Evolutionary conservation across 441 rosid genomes (phyloP).

Genomic region (Syzygium syzygioides): DNA sequence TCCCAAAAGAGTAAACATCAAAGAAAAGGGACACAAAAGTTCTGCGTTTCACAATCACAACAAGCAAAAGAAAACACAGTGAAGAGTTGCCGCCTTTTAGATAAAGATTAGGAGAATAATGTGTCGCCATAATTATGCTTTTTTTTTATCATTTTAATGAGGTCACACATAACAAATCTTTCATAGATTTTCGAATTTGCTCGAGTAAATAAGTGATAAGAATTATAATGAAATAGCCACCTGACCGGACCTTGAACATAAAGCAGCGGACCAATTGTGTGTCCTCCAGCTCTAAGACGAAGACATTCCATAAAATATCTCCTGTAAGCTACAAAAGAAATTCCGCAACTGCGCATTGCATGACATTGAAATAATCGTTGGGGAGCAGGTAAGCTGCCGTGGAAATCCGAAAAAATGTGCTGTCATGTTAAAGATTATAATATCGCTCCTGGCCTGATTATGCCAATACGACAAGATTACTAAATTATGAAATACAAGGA

Average conservation of each 20-base stretch:
- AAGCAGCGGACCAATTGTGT: background rate
- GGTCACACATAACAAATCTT: background rate
- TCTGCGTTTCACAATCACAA: background rate
- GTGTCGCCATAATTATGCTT: background rate
- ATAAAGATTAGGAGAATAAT: background rate
- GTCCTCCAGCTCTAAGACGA: background rate
- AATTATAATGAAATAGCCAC: background rate
- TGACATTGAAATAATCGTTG: background rate
- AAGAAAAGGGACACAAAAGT: background rate
- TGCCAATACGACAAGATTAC: background rate
- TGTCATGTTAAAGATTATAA: background rate
- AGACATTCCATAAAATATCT: background rate
- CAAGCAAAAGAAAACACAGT: background rate
- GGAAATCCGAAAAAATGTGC: background rate
- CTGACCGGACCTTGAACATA: background rate
- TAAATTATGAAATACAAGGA: too few relatives aligned
- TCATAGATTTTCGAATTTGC: background rate
- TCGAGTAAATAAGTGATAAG: background rate
- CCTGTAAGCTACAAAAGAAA: background rate
- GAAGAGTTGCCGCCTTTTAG: background rate
- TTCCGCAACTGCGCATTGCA: too few relatives aligned
- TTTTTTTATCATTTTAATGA: background rate
- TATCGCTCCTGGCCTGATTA: background rate
- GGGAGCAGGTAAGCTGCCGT: background rate
- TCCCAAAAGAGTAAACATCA: background rate